Evolutionary conservation across 768 basidiomycete species (phyloP).

Genomic region (Galerina marginata): DNA sequence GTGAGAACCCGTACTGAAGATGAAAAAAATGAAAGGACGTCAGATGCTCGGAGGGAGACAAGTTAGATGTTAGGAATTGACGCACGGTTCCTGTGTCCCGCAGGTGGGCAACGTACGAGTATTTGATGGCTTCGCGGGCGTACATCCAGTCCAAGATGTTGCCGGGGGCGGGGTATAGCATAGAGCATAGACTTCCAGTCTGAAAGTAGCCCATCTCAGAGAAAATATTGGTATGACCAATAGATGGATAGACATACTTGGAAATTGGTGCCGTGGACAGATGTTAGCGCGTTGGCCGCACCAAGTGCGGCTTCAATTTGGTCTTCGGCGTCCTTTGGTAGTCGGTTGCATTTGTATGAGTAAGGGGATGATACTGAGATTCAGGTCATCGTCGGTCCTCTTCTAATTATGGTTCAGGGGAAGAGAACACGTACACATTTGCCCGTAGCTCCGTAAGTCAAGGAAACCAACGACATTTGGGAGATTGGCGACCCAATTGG

Average conservation of each 20-base stretch:
- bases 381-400: neutral
- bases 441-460: slow-evolving; percentile 83
- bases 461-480: slow-evolving; percentile 67
- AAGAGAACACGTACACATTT: slow-evolving; percentile 63
- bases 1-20: slow-evolving; percentile 73
- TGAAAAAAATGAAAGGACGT: neutral
- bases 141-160: slow-evolving; percentile 46
- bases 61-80: neutral
- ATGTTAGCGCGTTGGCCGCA: slow-evolving; percentile 59
- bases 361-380: slow-evolving; percentile 77
- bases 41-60: neutral
- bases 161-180: slow-evolving; percentile 40
- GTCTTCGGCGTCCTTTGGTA: slow-evolving; percentile 76
- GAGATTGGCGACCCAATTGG: slow-evolving; percentile 63
- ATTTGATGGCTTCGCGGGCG: slow-evolving; percentile 34
- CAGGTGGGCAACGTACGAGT: slow-evolving; percentile 39
- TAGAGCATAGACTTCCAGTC: slow-evolving; percentile 35
- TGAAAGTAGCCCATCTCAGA: neutral
- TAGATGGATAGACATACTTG: slow-evolving; percentile 38
- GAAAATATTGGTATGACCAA: neutral
- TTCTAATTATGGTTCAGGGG: no score
- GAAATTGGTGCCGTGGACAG: slow-evolving; percentile 61
- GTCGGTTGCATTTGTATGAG: slow-evolving; percentile 68
- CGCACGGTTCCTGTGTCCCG: slow-evolving; percentile 44
- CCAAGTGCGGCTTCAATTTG: slow-evolving; percentile 75